phyloP scores from a whole-genome alignment of 169 alveolate species.

The Blepharisma undulans region DNA sequence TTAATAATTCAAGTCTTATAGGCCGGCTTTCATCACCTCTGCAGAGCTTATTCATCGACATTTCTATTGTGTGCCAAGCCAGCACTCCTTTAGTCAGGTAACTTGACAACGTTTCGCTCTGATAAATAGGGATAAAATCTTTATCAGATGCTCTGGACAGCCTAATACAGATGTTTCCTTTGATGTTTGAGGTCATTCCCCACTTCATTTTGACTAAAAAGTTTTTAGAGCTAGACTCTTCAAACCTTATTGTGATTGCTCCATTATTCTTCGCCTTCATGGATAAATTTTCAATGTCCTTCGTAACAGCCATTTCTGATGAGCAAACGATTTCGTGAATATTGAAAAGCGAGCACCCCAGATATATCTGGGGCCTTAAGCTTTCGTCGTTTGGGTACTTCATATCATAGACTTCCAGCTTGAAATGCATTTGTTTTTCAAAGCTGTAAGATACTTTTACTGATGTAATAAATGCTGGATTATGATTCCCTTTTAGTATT shows the following conservation, averaged over 20 bases:
- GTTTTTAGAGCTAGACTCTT: constrained; percentile 46
- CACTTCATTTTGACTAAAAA: background rate
- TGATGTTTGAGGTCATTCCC: background rate
- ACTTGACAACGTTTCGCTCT: too few relatives aligned
- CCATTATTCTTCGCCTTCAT: background rate
- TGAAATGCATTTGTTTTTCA: constrained; percentile 56
- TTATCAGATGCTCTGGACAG: background rate
- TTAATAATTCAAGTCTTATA: constrained; percentile 29
- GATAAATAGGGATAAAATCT: background rate
- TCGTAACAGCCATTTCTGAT: background rate
- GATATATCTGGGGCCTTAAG: background rate
- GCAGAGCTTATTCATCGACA: constrained; percentile 38
- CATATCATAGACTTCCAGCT: constrained; percentile 55
- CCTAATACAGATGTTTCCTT: background rate
- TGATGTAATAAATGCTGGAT: constrained; percentile 62
- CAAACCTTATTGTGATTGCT: background rate
- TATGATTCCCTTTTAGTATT: constrained; percentile 51
- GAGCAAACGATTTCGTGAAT: constrained; percentile 51
- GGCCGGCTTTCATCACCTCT: constrained; percentile 47
- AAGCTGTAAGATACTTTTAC: constrained; percentile 64
- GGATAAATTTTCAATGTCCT: background rate
- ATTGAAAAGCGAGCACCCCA: constrained; percentile 44
- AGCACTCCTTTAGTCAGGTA: too few relatives aligned
- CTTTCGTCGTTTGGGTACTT: constrained; percentile 41
- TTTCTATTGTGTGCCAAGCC: too few relatives aligned